Evolutionary conservation across 805 yeast species (phyloP).

Genomic region (Sungouiozyma intestinalis): DNA sequence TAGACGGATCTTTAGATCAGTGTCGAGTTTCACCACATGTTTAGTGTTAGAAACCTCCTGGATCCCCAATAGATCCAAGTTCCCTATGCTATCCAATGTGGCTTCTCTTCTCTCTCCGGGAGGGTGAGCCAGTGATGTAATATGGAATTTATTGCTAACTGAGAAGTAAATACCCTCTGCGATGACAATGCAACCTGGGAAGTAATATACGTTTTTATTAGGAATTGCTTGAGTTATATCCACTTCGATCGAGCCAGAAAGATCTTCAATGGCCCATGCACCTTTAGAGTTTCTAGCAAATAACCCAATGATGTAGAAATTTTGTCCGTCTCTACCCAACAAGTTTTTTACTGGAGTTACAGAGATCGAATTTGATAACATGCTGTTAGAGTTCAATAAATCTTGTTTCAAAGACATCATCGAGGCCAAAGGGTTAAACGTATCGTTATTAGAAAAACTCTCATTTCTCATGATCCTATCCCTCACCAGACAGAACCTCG

Average conservation of each 20-base stretch:
- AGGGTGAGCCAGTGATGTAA: conserved; percentile 73
- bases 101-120: conserved; percentile 67
- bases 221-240: conserved; percentile 54
- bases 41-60: conserved; percentile 26
- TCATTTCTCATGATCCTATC: conserved; percentile 74
- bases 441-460: conserved; percentile 40
- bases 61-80: conserved; percentile 56
- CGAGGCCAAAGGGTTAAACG: conserved; percentile 29
- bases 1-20: conserved; percentile 44
- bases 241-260: conserved; percentile 61
- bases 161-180: conserved; percentile 80
- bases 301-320: conserved; percentile 71
- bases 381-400: conserved; percentile 4
- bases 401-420: conserved; percentile 19
- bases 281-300: conserved; percentile 55
- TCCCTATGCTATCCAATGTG: conserved; percentile 64
- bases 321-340: conserved; percentile 71
- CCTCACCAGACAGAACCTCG: conserved; percentile 50
- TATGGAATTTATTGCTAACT: conserved; percentile 58
- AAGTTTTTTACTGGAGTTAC: conserved; percentile 74
- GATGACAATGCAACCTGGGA: conserved; percentile 66
- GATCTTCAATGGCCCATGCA: conserved; percentile 69
- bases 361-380: conserved; percentile 19
- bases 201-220: conserved; percentile 53
- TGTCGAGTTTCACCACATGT: conserved; percentile 49